Base-by-base conservation (phyloP, 1,284 basidiomycete species). In the Trichosporon ovoides region DNA sequence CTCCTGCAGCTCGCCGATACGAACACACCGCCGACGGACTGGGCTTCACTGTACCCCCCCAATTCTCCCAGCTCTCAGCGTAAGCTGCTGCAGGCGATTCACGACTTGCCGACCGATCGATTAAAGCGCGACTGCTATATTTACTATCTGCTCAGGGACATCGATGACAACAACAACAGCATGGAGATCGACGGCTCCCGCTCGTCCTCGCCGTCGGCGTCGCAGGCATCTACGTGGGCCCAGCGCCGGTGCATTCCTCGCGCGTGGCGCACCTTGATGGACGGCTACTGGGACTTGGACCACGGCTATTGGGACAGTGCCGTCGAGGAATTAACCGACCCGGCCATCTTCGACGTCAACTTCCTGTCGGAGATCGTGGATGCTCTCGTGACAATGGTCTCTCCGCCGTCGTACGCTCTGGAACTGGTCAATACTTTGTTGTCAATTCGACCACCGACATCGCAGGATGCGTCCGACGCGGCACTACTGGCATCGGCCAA, bases 201-300 rank as follows among this genome's bases (percentile, higher is more conserved):
- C 37, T 38, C 48, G 20, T 54, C 49, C 34, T 40, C 33, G 35
- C 48, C 36, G 22, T 13, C 52, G 7, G 37, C 55, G 2, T 31
- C 52, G 0, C 59, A 55, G n/a, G 66, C 68, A 10, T 58, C 67
- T 16, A 40, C 33, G 9, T 76, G 74, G 53, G 71, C 69, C 2
- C 65, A 63, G 34, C 46, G 56, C 19, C 62, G 73, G 36, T 72
- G 72, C 63, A 57, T 76, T 46, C 67, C 71, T 5, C 60, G 56
- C 22, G 66, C 64, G 0, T 76, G 74, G 74, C 67, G 58, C 19
- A 62, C 63, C 40, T 71, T 71, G 55, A 72, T 74, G 51, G 65
- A 69, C 58, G 73, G 73, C 2, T 76, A 76, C 60, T 75, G 73
- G 72, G 56, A 56, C 6, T 61, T 76, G 28, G 74, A 76, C 60